phyloP scores from a whole-genome alignment of 2,329 filamentous ascomycete genomes.

The Xylariales sp. region DNA sequence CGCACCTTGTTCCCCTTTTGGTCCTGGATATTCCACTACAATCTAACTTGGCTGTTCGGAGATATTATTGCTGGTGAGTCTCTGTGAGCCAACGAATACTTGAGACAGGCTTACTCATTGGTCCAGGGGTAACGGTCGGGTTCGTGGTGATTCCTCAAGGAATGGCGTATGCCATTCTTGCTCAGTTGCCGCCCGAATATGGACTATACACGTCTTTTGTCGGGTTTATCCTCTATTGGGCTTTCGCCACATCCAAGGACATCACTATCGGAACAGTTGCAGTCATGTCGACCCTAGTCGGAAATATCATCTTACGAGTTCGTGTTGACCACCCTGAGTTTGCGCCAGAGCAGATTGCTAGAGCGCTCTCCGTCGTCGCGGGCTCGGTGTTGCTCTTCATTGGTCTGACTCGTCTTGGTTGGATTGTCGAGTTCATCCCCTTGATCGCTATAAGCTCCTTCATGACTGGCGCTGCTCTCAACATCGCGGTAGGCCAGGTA shows the following conservation, averaged over 20 bases:
- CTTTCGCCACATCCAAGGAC: conserved; percentile 38
- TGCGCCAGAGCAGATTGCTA: conserved; percentile 39
- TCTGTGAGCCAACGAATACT: conserved; percentile 10
- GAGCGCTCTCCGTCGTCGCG: conserved; percentile 42
- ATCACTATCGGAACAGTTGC: conserved; percentile 74
- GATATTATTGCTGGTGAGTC: conserved; percentile 75
- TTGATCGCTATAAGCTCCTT: conserved; percentile 49
- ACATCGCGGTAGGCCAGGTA: conserved; percentile 45
- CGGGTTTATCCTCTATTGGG: conserved; percentile 33
- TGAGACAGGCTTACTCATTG: conserved; percentile 16
- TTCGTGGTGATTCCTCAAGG: conserved; percentile 51
- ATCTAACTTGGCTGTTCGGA: conserved; percentile 79
- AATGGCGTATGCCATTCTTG: conserved; percentile 49
- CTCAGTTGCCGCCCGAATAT: conserved; percentile 43
- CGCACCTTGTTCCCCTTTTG: conserved; percentile 78
- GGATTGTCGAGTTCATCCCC: conserved; percentile 51
- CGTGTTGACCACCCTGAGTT: conserved; percentile 33
- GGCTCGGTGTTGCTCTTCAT: conserved; percentile 45
- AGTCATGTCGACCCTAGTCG: conserved; percentile 49
- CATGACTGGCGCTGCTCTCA: conserved; percentile 50
- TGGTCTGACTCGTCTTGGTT: conserved; percentile 46
- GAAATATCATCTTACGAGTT: conserved; percentile 40
- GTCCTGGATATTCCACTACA: conserved; percentile 82
- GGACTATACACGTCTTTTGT: conserved; percentile 38
- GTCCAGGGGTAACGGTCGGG: conserved; percentile 42